Base-by-base conservation (phyloP, 495 filamentous ascomycete genomes). In the Pyrenula massariospora region DNA sequence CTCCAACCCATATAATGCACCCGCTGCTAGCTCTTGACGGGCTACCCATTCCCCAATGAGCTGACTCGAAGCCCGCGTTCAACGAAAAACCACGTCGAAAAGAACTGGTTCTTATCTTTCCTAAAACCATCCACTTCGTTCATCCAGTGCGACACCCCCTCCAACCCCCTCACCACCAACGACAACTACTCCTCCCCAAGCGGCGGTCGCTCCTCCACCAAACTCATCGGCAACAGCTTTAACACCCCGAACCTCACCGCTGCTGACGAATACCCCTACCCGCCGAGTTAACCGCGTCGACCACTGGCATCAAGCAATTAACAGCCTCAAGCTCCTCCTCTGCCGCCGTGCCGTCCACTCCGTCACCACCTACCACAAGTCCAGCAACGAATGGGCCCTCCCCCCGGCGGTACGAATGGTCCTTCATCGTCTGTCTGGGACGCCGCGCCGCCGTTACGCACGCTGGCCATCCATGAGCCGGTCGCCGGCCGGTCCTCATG, bases 101-200 rank as follows among this genome's bases (percentile, higher is more conserved):
- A 73, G 62, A 73, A 73, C 54, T 73, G 70, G 70, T 57, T 73
- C 47, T 57, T 70, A 21, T 73, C 70, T 61, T 68, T 63, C 47
- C 59, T 61, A 12, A 52, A 57, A 3, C 52, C 50, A 2, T 62
- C 58, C 20, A 59, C 60, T 36, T 60, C 66, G 1, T 70, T 67
- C 55, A 54, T 71, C 51, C 66, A 70, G 54, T 70, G 69, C 55
- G 68, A 71, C 36, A 54, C 70, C 24, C 54, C 65, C 11, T n/a
- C 53, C 23, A 56, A 55, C 8, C 24, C 24, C 20, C 20, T 19
- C 10, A 8, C 50, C 10, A 24, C 8, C 19, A 24, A 19, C 22
- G 36, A 61, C 19, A 5, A 8, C 31, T 24, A 55, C 2, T 57
- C 56, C 54, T 31, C 51, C 5, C 54, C 58, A 2, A 50, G 52